Percentiles rank a stretch among this genome's conserved stretches.
Conservation (phyloP, 257 asterid genomes). For the Solanum tarapatanum region DNA sequence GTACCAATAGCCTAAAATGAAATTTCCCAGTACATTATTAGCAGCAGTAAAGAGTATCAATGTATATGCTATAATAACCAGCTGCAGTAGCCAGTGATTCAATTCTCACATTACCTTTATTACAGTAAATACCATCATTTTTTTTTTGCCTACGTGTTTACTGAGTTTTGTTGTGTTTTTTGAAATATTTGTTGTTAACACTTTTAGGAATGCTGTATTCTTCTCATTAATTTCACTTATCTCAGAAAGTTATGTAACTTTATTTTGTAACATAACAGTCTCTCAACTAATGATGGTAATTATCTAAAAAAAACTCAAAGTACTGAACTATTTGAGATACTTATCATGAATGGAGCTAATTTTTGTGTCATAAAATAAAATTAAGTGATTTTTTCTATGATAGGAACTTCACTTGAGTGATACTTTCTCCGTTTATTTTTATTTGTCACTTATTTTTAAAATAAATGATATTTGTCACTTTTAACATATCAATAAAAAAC, state of each 20-base stretch:
- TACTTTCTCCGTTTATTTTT: no score
- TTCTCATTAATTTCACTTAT: no score
- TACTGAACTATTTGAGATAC: no score
- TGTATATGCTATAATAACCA: not conserved
- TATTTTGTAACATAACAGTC: no score
- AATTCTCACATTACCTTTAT: not conserved
- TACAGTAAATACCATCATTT: not conserved
- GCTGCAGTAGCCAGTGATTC: not conserved
- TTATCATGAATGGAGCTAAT: not conserved
- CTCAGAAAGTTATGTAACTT: no score
- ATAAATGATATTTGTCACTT: no score
- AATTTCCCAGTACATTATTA: not conserved
- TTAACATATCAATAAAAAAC: no score
- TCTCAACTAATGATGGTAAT: not conserved
- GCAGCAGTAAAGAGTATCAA: not conserved
- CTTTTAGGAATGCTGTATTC: not conserved
- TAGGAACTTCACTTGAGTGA: no score
- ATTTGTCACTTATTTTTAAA: no score
- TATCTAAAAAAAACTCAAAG: no score
- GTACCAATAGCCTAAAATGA: not conserved
- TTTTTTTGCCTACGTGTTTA: not conserved
- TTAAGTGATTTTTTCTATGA: no score
- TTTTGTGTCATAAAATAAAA: no score
- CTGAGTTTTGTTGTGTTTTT: not conserved
- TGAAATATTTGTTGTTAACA: not conserved